These are phyloP conservation scores for Phytopythium delawarense DNA, from an alignment of 352 stramenopile species.

Conservation along the genomic window DNA sequence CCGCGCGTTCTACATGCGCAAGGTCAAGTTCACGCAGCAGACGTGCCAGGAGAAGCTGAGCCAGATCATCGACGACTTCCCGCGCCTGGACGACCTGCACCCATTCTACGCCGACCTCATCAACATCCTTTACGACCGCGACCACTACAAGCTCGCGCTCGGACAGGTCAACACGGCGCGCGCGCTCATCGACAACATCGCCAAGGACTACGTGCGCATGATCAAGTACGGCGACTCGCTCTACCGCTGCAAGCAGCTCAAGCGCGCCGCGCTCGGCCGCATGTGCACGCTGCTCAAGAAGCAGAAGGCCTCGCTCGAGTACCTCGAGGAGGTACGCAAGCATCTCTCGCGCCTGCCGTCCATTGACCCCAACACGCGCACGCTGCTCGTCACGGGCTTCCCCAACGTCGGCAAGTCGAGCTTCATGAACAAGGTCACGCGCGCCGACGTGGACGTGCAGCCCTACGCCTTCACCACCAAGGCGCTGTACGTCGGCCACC, in stretches of 20 bases:
- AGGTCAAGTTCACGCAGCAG: conserved; percentile 99
- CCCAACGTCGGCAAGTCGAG: conserved; percentile 99
- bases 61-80: conserved; percentile 98
- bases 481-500: conserved; percentile 99
- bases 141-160: conserved; percentile 99
- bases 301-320: conserved; percentile 97
- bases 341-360: conserved; percentile 98
- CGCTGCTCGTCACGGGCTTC: conserved; percentile 97
- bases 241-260: conserved; percentile 99
- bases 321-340: conserved; percentile 97
- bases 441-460: conserved; percentile 99
- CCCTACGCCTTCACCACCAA: conserved; percentile 99
- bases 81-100: conserved; percentile 96
- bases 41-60: conserved; percentile 97
- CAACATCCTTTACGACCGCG: conserved; percentile 99
- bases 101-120: conserved; percentile 99
- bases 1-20: conserved; percentile 96
- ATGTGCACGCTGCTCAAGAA: conserved; percentile 99
- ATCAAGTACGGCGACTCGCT: conserved; percentile 99
- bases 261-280: conserved; percentile 97
- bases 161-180: conserved; percentile 99
- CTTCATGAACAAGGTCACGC: conserved; percentile 99
- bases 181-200: conserved; percentile 96
- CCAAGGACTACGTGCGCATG: conserved; percentile 98
- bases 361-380: conserved; percentile 99